Evolutionary conservation across 1,284 basidiomycete species (phyloP), one percentile per base, ranked within the genome.

Genomic region (Malassezia psittaci): DNA sequence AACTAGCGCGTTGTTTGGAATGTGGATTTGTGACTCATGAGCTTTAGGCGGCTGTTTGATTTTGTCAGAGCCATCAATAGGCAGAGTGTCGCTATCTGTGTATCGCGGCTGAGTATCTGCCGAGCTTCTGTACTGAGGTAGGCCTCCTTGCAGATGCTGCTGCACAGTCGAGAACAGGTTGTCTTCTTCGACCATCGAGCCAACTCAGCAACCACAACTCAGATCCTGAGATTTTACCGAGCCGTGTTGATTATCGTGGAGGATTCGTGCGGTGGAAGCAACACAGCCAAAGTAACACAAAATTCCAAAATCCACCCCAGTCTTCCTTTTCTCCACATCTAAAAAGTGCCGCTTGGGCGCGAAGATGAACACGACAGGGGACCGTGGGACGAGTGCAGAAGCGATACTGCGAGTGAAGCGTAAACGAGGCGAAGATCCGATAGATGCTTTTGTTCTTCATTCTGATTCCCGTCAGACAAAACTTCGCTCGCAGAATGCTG

Each of bases 371-470:
- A 29, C 24, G 3, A 7, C 7, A 29, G 24, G 24, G 24, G 7
- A 29, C 24, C 24, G 24, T 29, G 24, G 24, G 24, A 29, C 24
- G 24, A 29, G 7, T 29, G 24, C 24, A 29, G 24, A 29, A 29
- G 39, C 49, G 9, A 65, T 72, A 29, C 54, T 72, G n/a, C 52
- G 69, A 29, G 69, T 72, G 47, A 72, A 72, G 47, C 55, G 69
- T 11, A 72, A 72, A 38, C 53, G 69, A 19, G 59, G 62, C 29
- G 61, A 66, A 32, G 66, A 67, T 35, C 68, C 68, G 11, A 62
- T 70, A 6, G 66, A 68, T 52, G 67, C 68, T 0, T 63, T 72
- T 52, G 56, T 64, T 38, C 65, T 69, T 45, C 54, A 65, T 21
- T 58, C 45, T 3, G 11, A 44, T 16, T 18, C 24, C 13, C 37